Base-by-base conservation (phyloP, 2,329 filamentous ascomycete genomes). In the Diaporthe capsici region DNA sequence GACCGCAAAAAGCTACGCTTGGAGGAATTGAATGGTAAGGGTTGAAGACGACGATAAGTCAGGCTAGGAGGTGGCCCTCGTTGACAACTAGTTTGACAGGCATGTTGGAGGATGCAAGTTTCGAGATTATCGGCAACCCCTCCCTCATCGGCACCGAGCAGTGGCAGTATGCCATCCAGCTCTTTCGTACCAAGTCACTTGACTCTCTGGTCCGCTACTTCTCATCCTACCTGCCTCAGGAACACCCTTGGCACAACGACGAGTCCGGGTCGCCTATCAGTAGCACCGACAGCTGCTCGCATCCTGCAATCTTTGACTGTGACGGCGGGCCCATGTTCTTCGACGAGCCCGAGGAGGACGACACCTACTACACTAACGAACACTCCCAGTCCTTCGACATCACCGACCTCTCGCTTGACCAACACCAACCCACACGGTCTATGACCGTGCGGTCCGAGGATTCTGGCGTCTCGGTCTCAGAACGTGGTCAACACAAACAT, bases 181-280 rank as follows among this genome's bases (percentile, higher is more conserved):
- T 91, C 73, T 91, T 92, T 80, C 88, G 90, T 20, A 90, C 89
- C 13, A 88, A 85, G 79, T 91, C 89, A 3, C 87, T 91, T 74
- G 90, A 92, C 81, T 91, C 90, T 25, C 88, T 92, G 76, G 88
- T 92, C 77, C 86, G 89, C 77, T 91, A 90, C 80, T 92, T 91
- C 81, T 85, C 89, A 28, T 91, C 89, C 65, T 91, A 91, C 77
- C 86, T 92, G 10, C 89, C 90, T 37, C 83, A 87, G 15, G 84
- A 87, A 76, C 88, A 89, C 75, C 81, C 85, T 3, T 88, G 86
- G 82, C 84, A 87, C 73, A 82, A 81, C 55, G 75, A 80, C 55
- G 76, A 80, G 31, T 81, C 83, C 72, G 81, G 84, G 8, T 82
- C 81, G 47, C 80, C 79, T 44, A 85, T 86, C 74, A 80, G 81